Base-by-base conservation (phyloP, 2,329 filamentous ascomycete genomes). In the Cryphonectria nitschkei region DNA sequence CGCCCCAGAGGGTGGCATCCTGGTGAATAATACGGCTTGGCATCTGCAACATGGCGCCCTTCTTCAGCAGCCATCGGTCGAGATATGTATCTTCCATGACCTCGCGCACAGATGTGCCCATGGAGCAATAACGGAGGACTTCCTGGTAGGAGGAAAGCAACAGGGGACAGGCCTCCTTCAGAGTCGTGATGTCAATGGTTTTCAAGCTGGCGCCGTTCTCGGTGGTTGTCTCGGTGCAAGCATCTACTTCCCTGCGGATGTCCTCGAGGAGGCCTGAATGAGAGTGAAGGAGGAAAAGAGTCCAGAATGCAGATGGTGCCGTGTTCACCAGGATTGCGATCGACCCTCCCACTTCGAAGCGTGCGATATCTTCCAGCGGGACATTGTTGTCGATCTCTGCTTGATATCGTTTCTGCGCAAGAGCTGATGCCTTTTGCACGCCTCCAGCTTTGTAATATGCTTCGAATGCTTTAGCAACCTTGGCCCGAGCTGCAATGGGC, bases 261-360 rank as follows among this genome's bases (percentile, higher is more conserved):
- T 65, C 68, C 1, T 29, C 19, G 1, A 72, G 54, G 1, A 70
- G 52, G 9, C 62, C 68, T 0, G 68, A 46, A 46, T 66, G 65
- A 11, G 65, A 65, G 71, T 79, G 76, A 14, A 84, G 73, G 19
- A 81, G 76, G 34, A 80, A 79, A 0, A 83, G 68, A 13, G 80
- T 76, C 83, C 83, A 85, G 73, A 84, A 84, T 0, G 78, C 70
- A 0, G 81, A 75, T 0, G 81, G 80, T 0, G 77, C 76, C 0
- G 81, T 83, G 67, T 83, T 85, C 26, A 79, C 79, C 1, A 85
- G 74, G 41, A 83, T 74, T 0, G 80, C 83, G 65, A 84, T 78
- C 0, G 79, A 78, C 2, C 79, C 78, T 14, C 80, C 83, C 64
- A 82, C 79, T 71, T 84, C 82, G 69, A 80, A 80, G 52, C 80